A percentile compares a stretch with the other conserved stretches of the same genome.
Conservation (phyloP, 2,329 filamentous ascomycete genomes). For the Grosmannia penicillata region DNA sequence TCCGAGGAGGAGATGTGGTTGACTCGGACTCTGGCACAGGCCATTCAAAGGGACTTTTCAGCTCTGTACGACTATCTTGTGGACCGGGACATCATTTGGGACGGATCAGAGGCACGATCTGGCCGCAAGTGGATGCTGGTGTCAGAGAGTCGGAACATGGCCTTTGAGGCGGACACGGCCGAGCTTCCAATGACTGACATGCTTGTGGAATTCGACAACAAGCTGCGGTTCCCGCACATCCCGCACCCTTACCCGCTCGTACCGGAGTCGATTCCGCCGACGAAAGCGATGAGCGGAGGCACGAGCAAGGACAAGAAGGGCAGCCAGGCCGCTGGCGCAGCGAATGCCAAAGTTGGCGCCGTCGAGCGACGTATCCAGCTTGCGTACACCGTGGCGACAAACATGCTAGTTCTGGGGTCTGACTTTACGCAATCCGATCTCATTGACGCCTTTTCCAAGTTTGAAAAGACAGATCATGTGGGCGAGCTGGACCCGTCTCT, state of each 20-base stretch:
- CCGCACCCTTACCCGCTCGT: constrained; percentile 53
- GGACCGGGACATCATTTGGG: constrained; percentile 51
- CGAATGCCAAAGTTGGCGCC: constrained; percentile 13
- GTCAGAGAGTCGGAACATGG: constrained; percentile 26
- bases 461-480: constrained; percentile 38
- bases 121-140: constrained; percentile 52
- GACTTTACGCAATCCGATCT: constrained; percentile 37
- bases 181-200: constrained; percentile 53
- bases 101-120: constrained; percentile 43
- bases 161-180: constrained; percentile 31
- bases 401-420: constrained; percentile 39
- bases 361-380: constrained; percentile 37
- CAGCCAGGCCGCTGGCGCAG: constrained; percentile 7
- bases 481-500: constrained; percentile 36
- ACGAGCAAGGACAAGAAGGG: constrained; percentile 11
- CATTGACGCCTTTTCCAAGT: constrained; percentile 38
- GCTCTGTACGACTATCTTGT: constrained; percentile 58
- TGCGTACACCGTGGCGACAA: constrained; percentile 45
- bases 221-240: constrained; percentile 47
- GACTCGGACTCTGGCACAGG: constrained; percentile 38
- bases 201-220: constrained; percentile 49
- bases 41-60: constrained; percentile 51
- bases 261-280: constrained; percentile 33
- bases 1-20: constrained; percentile 40
- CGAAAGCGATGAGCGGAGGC: constrained; percentile 4